A percentile compares a stretch with the other conserved stretches of the same genome.
phyloP scores from a whole-genome alignment of 192 early-diverging fungal species.

The Rhizophlyctis rosea region DNA sequence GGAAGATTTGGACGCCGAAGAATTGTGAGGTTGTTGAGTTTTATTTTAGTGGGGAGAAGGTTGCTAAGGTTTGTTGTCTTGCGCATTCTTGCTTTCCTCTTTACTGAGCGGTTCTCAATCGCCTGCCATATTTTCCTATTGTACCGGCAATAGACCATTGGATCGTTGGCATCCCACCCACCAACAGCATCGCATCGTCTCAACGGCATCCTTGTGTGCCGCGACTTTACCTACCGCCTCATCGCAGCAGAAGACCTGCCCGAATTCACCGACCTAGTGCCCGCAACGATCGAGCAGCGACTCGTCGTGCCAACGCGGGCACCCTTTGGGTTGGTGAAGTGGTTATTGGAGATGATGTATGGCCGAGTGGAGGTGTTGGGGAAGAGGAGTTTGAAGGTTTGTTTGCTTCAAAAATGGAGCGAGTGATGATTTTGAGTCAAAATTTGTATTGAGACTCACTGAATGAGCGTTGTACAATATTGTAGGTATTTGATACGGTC shows the following conservation, averaged over 20 bases:
- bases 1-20: conserved; percentile 83
- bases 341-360: conserved; percentile 95
- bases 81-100: background rate
- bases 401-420: conserved; percentile 13
- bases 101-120: background rate
- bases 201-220: conserved; percentile 77
- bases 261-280: conserved; percentile 76
- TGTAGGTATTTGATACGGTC: conserved; percentile 72
- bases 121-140: conserved; percentile 1
- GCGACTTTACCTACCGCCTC: conserved; percentile 87
- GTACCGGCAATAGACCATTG: conserved; percentile 54
- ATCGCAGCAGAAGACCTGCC: conserved; percentile 77
- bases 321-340: conserved; percentile 72
- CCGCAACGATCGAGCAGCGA: conserved; percentile 74
- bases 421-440: too few relatives aligned
- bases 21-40: conserved; percentile 88
- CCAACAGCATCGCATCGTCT: conserved; percentile 67
- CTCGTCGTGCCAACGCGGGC: conserved; percentile 73
- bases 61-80: conserved; percentile 65
- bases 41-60: conserved; percentile 92
- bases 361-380: conserved; percentile 53
- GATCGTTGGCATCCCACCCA: conserved; percentile 72
- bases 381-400: conserved; percentile 36
- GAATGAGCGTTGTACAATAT: background rate
- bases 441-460: too few relatives aligned